These are phyloP conservation scores for Penicillium samsonianum DNA, from an alignment of 495 filamentous ascomycete species.

Conservation along the genomic window DNA sequence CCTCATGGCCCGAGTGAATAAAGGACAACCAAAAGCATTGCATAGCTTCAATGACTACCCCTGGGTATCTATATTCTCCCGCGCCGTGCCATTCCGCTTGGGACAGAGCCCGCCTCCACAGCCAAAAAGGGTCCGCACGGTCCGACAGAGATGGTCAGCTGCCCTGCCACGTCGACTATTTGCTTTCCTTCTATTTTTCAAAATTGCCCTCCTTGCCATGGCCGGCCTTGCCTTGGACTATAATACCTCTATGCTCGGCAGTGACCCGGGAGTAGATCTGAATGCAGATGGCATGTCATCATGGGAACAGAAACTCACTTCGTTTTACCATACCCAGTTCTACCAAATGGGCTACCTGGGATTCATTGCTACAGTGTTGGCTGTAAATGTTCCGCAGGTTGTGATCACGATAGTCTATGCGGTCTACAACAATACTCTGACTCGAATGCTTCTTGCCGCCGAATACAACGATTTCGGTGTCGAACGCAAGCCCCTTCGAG, in stretches of 20 bases:
- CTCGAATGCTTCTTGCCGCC: no score
- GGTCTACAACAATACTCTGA: background rate
- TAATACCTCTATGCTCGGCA: background rate
- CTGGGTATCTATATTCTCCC: background rate
- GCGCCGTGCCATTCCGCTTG: background rate
- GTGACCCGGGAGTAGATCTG: background rate
- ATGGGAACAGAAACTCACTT: background rate
- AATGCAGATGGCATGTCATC: background rate
- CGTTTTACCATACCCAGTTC: background rate
- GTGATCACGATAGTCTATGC: background rate
- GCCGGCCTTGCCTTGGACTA: background rate
- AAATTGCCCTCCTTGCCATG: background rate
- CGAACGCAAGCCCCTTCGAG: background rate
- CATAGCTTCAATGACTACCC: background rate
- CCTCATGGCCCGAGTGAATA: background rate
- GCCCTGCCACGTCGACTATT: background rate
- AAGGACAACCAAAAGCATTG: background rate
- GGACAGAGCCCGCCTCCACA: background rate
- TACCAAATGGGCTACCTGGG: background rate
- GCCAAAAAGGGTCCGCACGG: background rate
- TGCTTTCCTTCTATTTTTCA: background rate
- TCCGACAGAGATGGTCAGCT: background rate
- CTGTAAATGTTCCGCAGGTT: background rate
- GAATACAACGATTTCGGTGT: conserved; percentile 7
- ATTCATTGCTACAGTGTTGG: background rate